Percentiles rank a stretch among this genome's conserved stretches.
Conservation (phyloP, 441 rosid species). For the Populus hybrid region DNA sequence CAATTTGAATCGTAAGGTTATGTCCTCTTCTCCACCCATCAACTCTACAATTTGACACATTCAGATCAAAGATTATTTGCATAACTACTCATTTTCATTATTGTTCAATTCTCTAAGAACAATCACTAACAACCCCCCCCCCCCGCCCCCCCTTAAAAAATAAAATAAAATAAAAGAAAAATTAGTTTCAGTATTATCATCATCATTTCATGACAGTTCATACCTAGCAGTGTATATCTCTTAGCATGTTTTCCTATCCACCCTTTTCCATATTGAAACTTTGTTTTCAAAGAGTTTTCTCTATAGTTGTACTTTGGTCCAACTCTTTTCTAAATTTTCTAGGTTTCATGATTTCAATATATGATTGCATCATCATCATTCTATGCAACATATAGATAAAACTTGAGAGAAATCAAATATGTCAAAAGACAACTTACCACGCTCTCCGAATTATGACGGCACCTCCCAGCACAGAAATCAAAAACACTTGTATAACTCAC, state of each 20-base stretch:
- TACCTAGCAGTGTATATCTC: background rate
- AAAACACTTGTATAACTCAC: slow-evolving; percentile 70
- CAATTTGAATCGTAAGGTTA: background rate
- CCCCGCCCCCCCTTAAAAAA: no score
- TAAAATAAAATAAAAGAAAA: no score
- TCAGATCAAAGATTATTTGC: background rate
- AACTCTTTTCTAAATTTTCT: background rate
- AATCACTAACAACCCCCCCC: no score
- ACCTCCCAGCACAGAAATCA: slow-evolving; percentile 93
- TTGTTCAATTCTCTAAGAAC: background rate
- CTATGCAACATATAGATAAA: background rate
- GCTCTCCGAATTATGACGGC: slow-evolving; percentile 93
- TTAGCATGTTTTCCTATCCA: background rate
- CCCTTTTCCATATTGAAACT: background rate
- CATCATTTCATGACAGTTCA: no score
- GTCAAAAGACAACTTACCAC: slow-evolving; percentile 57
- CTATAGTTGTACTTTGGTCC: background rate
- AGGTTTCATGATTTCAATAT: background rate
- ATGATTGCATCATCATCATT: background rate
- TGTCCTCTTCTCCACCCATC: background rate
- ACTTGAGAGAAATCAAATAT: background rate
- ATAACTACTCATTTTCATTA: background rate
- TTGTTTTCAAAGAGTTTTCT: no score
- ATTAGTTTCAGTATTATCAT: no score
- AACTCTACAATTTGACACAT: background rate